Percentiles rank a stretch among this genome's conserved stretches.
These are phyloP conservation scores for Debaryomyces coudertii DNA, from an alignment of 1,139 yeast species.

Conservation along the genomic window DNA sequence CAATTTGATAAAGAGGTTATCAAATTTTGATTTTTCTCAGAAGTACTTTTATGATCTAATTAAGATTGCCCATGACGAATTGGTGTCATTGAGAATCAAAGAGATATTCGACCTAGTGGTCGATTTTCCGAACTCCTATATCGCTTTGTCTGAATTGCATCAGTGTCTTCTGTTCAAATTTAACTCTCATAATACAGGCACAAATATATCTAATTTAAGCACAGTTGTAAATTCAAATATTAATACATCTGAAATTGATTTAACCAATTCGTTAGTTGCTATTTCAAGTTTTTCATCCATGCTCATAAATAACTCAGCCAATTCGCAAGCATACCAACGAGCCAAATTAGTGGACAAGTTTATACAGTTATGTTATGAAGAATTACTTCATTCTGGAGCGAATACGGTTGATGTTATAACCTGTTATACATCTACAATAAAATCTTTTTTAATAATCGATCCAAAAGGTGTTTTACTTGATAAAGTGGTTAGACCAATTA, in stretches of 20 bases:
- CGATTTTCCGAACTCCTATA: constrained; percentile 58
- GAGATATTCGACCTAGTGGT: constrained; percentile 70
- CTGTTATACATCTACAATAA: constrained; percentile 71
- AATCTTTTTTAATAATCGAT: constrained; percentile 75
- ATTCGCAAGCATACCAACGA: constrained; percentile 45
- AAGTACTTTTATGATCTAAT: constrained; percentile 33
- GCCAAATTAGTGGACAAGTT: constrained; percentile 59
- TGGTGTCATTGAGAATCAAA: constrained; percentile 54
- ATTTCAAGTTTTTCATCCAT: constrained; percentile 22
- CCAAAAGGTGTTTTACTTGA: constrained; percentile 85
- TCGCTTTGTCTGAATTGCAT: constrained; percentile 68
- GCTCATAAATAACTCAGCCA: constrained; percentile 21
- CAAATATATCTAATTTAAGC: constrained; percentile 4
- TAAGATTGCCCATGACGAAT: constrained; percentile 47
- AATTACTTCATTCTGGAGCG: constrained; percentile 78
- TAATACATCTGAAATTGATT: constrained; percentile 8
- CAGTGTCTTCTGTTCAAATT: constrained; percentile 41
- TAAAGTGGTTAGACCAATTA: constrained; percentile 73
- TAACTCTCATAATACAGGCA: constrained; percentile 1
- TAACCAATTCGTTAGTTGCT: constrained; percentile 15
- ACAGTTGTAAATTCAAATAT: constrained; percentile 6
- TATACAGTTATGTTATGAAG: constrained; percentile 48
- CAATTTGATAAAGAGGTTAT: constrained; percentile 26
- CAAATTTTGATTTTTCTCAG: constrained; percentile 20
- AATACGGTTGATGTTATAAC: constrained; percentile 76